These are phyloP conservation scores for Skeletonema marinoi DNA, from an alignment of 108 stramenopile species.

Conservation along the genomic window DNA sequence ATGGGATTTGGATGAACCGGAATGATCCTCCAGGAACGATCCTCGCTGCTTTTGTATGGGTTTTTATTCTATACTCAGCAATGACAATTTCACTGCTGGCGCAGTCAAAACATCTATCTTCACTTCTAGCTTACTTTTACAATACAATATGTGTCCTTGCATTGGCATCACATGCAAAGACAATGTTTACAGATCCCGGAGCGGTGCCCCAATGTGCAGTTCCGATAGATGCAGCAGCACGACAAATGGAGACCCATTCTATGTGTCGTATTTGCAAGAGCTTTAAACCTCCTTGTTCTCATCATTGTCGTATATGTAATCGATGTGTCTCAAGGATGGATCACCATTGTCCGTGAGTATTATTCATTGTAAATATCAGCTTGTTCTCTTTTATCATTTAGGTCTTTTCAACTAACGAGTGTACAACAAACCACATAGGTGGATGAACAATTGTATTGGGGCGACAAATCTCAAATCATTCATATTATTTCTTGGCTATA, in stretches of 20 bases:
- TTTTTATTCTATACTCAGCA: slow-evolving; percentile 64
- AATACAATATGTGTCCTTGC: slow-evolving; percentile 58
- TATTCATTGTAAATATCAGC: not conserved
- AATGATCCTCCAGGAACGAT: slow-evolving; percentile 74
- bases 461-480: slow-evolving; percentile 57
- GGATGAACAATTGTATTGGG: slow-evolving; percentile 95
- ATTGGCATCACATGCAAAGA: slow-evolving; percentile 78
- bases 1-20: slow-evolving; percentile 79
- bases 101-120: slow-evolving; percentile 57
- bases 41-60: slow-evolving; percentile 70
- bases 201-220: slow-evolving; percentile 82
- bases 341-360: slow-evolving; percentile 89
- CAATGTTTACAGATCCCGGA: slow-evolving; percentile 89
- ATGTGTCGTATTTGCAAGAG: slow-evolving; percentile 89
- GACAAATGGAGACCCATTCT: slow-evolving; percentile 55
- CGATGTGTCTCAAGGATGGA: slow-evolving; percentile 94
- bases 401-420: not conserved
- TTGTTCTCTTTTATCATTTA: not conserved
- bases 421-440: slow-evolving; percentile 19
- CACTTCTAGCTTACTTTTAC: slow-evolving; percentile 61
- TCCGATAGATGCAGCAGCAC: slow-evolving; percentile 64
- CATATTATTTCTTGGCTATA: slow-evolving; percentile 90
- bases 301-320: slow-evolving; percentile 97
- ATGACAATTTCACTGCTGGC: slow-evolving; percentile 70
- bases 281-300: slow-evolving; percentile 91